These are phyloP conservation scores for Phytophthora aleatoria DNA, from an alignment of 352 stramenopile genomes.

Conservation along the genomic window DNA sequence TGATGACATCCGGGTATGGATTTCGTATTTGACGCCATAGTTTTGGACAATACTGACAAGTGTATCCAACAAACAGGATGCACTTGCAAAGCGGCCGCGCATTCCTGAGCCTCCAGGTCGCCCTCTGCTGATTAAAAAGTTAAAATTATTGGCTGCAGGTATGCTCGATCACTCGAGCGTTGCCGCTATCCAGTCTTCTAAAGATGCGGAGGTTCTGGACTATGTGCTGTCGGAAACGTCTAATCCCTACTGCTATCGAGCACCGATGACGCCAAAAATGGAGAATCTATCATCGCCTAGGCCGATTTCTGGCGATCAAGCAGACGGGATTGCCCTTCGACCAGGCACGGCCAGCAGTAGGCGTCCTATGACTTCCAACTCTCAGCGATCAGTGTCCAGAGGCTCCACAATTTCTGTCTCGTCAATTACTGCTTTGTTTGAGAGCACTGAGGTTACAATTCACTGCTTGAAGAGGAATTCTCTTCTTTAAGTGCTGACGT, in stretches of 20 bases:
- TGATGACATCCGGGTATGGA: constrained; percentile 67
- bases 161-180: constrained; percentile 33
- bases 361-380: constrained; percentile 48
- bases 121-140: constrained; percentile 69
- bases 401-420: constrained; percentile 68
- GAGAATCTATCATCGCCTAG: constrained; percentile 27
- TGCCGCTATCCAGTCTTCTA: constrained; percentile 33
- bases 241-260: constrained; percentile 15
- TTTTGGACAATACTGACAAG: background rate
- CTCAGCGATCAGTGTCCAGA: constrained; percentile 60
- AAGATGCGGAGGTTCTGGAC: constrained; percentile 61
- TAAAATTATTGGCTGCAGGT: constrained; percentile 68
- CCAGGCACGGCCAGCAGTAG: constrained; percentile 47
- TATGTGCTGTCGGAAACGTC: constrained; percentile 52
- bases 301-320: constrained; percentile 8
- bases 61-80: constrained; percentile 43
- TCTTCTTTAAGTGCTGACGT: constrained; percentile 8
- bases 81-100: constrained; percentile 47
- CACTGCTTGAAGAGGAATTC: background rate
- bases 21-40: background rate
- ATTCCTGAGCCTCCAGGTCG: constrained; percentile 70
- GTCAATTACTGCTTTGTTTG: constrained; percentile 63
- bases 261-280: constrained; percentile 57
- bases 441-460: constrained; percentile 50
- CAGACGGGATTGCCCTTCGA: constrained; percentile 39